phyloP scores from a whole-genome alignment of 2,329 filamentous ascomycete genomes.

The Pseudovirgaria hyperparasitica region DNA sequence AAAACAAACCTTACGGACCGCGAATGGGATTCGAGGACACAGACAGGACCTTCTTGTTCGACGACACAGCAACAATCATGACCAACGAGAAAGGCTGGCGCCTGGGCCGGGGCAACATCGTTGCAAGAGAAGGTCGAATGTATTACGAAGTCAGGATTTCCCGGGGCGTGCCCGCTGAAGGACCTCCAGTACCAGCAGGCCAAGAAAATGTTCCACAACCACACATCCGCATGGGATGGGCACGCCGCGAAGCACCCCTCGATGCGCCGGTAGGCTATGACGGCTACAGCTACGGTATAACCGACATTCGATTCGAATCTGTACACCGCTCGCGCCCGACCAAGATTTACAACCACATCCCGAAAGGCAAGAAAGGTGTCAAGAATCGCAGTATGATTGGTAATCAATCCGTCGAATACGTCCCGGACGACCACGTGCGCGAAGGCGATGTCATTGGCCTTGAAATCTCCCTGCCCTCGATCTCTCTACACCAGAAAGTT shows the following conservation, averaged over 20 bases:
- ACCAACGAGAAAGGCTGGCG: conserved; percentile 90
- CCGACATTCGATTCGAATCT: conserved; percentile 81
- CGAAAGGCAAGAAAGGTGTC: conserved; percentile 24
- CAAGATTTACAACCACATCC: conserved; percentile 50
- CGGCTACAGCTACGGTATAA: conserved; percentile 85
- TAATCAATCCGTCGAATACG: conserved; percentile 21
- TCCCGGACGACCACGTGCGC: conserved; percentile 62
- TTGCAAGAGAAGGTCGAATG: conserved; percentile 75
- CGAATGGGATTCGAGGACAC: conserved; percentile 90
- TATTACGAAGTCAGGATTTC: conserved; percentile 93
- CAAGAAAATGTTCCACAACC: conserved; percentile 37
- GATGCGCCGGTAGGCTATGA: conserved; percentile 80
- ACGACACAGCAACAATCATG: conserved; percentile 60
- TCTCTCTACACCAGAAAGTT: conserved; percentile 76
- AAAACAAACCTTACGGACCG: conserved; percentile 69
- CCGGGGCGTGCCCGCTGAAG: conserved; percentile 50
- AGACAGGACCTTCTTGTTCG: conserved; percentile 70
- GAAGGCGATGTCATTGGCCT: conserved; percentile 92
- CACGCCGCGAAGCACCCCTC: conserved; percentile 64
- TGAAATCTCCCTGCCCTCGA: conserved; percentile 79
- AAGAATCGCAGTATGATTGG: conserved; percentile 25
- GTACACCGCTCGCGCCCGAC: conserved; percentile 90
- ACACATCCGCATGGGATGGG: conserved; percentile 73
- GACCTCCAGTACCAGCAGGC: conserved; percentile 23
- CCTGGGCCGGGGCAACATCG: conserved; percentile 81